Base-by-base conservation (phyloP, 1,139 yeast genomes). In the Suhomyces terraborum region DNA sequence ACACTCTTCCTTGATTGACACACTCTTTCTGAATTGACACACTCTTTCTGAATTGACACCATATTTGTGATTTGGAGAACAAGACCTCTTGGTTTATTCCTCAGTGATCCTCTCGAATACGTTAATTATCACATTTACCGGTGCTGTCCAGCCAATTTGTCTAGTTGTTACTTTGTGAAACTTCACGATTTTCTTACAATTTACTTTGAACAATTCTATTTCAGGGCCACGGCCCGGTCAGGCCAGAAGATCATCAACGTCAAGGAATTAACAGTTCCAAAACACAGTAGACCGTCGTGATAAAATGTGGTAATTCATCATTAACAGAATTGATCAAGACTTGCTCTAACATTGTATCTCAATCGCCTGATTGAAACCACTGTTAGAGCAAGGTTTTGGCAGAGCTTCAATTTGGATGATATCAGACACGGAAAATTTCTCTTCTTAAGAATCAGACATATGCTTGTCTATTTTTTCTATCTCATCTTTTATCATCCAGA, bases 221-320 rank as follows among this genome's bases (percentile, higher is more conserved):
- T 34, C 84, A 94, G 76, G 66, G 69, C 93, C 94, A 84, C 89
- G 96, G 97, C 97, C 87, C 84, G 98, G 91, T 96, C 91, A 80
- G 88, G 97, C 97, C 97, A 75, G 68, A 69, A 46, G 80, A 69
- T 91, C 98, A 91, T 91, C 98, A 91, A 78, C 64, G 88, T 80
- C 58, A 71, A 79, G 79, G 77, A 80, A 73, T 80, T 77, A 79
- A 82, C 84, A 77, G 74, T 75, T 75, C 77, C 77, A 75, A 67
- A 79, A 83, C 91, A 77, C 96, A 89, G 98, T 86, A 84, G 98
- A 91, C 98, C 98, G 98, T 91, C 98, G 98, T 91, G 98, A 91
- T 53, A 62, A 33, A 66, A 83, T 74, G 79, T 87, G 88, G 93
- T 86, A 68, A 74, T 72, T 84, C 94, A 85, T 88, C 97, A 89